Conservation (phyloP, 2,329 filamentous ascomycete species). For the Biscogniauxia marginata region DNA sequence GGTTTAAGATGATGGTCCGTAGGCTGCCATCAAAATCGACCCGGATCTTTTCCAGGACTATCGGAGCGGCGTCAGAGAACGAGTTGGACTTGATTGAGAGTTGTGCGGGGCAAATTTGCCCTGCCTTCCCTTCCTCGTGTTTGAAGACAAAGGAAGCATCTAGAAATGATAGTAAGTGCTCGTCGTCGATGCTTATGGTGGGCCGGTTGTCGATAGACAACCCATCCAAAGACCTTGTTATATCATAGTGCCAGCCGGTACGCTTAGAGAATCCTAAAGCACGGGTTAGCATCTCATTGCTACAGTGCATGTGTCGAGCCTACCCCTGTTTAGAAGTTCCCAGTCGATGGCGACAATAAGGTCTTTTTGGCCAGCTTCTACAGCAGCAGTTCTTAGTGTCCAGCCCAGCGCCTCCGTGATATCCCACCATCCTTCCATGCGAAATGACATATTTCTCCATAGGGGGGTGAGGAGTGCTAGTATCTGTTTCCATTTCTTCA, state of each 20-base stretch:
- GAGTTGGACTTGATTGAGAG: slow-evolving; percentile 57
- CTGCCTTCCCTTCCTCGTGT: slow-evolving; percentile 58
- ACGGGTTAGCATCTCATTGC: slow-evolving; percentile 5
- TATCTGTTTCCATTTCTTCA: slow-evolving; percentile 52
- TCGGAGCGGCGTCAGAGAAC: slow-evolving; percentile 48
- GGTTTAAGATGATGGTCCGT: slow-evolving; percentile 52
- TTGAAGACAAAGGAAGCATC: slow-evolving; percentile 58
- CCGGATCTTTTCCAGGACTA: slow-evolving; percentile 51
- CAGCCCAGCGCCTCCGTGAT: slow-evolving; percentile 61
- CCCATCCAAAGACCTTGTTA: slow-evolving; percentile 55
- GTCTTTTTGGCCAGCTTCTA: slow-evolving; percentile 49
- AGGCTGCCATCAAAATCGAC: slow-evolving; percentile 59
- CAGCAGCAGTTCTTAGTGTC: slow-evolving; percentile 58
- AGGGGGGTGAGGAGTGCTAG: slow-evolving; percentile 54
- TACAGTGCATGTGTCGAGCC: slow-evolving; percentile 28
- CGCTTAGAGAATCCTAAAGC: slow-evolving; percentile 51
- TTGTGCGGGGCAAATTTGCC: slow-evolving; percentile 58
- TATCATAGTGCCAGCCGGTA: slow-evolving; percentile 60
- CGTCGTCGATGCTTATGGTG: slow-evolving; percentile 49
- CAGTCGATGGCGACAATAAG: slow-evolving; percentile 62
- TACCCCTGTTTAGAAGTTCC: slow-evolving; percentile 61
- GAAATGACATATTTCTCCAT: slow-evolving; percentile 57
- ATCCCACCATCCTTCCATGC: slow-evolving; percentile 59
- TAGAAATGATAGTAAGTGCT: slow-evolving; percentile 53
- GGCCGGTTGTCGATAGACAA: slow-evolving; percentile 45